Percentiles rank a stretch among this genome's conserved stretches.
Evolutionary conservation across 352 stramenopile species (phyloP).

Genomic region (Phytophthora syringae): DNA sequence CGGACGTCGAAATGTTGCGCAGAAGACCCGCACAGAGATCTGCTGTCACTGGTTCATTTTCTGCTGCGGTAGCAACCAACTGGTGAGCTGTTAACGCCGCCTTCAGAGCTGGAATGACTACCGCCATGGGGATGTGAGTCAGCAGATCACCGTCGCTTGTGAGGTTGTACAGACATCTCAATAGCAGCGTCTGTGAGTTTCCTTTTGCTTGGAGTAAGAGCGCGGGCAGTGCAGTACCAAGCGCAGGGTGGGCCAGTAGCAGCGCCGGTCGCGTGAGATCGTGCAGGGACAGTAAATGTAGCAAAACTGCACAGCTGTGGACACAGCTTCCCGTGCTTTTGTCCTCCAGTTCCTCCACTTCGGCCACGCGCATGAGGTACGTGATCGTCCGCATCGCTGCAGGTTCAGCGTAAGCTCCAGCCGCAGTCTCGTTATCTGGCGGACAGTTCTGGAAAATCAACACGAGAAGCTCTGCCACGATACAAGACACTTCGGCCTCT

Average conservation of each 20-base stretch:
- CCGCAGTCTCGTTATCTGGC: conserved; percentile 22
- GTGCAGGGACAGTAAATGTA: conserved; percentile 66
- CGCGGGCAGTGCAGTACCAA: conserved; percentile 37
- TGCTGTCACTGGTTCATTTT: conserved; percentile 24
- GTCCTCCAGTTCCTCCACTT: conserved; percentile 28
- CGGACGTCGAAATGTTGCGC: conserved; percentile 58
- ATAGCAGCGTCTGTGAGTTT: conserved; percentile 47
- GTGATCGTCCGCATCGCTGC: conserved; percentile 26
- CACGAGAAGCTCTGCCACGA: conserved; percentile 34
- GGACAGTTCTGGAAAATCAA: conserved; percentile 39
- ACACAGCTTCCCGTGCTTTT: conserved; percentile 37
- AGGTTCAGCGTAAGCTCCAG: conserved; percentile 21
- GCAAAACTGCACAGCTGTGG: conserved; percentile 56
- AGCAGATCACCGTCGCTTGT: conserved; percentile 52
- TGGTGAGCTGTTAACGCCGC: conserved; percentile 20
- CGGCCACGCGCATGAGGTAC: conserved; percentile 39
- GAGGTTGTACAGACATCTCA: conserved; percentile 71
- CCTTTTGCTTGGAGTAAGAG: conserved; percentile 43
- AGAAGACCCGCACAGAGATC: conserved; percentile 52
- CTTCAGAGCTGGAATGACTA: conserved; percentile 30
- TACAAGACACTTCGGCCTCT: conserved; percentile 14
- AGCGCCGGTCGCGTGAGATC: conserved; percentile 40
- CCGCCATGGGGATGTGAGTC: conserved; percentile 15
- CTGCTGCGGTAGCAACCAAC: neutral
- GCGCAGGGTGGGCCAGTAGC: conserved; percentile 25